phyloP scores from a whole-genome alignment of 139 green algal species.

The Chlamydomonas applanata region DNA sequence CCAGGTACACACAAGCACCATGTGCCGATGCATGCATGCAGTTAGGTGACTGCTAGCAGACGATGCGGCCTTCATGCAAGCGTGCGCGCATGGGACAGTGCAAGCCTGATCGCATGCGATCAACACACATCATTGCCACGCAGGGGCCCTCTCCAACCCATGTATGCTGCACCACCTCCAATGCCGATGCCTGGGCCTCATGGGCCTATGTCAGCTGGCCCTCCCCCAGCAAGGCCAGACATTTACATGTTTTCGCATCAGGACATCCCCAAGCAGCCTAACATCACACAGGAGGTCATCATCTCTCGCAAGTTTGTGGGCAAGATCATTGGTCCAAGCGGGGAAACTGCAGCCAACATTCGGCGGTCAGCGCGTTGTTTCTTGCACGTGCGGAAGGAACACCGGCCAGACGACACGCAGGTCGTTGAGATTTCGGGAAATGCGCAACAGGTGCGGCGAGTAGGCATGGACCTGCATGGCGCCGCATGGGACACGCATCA shows the following conservation, averaged over 20 bases:
- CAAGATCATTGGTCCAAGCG: constrained; percentile 11
- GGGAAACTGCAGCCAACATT: constrained; percentile 12
- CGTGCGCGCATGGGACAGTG: no score
- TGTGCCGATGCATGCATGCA: no score
- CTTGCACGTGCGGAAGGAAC: constrained; percentile 18
- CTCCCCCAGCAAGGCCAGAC: neutral
- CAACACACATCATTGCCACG: no score
- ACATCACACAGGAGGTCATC: constrained; percentile 13
- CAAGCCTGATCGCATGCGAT: no score
- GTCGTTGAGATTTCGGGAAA: constrained; percentile 9
- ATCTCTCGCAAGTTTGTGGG: neutral
- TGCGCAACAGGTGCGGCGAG: neutral
- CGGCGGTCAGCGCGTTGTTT: neutral
- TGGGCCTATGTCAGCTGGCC: neutral
- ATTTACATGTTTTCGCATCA: no score
- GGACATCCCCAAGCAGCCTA: constrained; percentile 3
- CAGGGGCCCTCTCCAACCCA: neutral
- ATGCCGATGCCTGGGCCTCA: neutral
- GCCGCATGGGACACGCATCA: no score
- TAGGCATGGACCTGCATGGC: no score
- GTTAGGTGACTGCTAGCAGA: no score
- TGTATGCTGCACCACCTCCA: constrained; percentile 1
- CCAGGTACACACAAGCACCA: no score
- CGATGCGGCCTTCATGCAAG: no score
- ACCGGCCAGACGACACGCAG: constrained; percentile 12